Base-by-base conservation (phyloP, 257 asterid genomes). In the Gynochthodes officinalis region DNA sequence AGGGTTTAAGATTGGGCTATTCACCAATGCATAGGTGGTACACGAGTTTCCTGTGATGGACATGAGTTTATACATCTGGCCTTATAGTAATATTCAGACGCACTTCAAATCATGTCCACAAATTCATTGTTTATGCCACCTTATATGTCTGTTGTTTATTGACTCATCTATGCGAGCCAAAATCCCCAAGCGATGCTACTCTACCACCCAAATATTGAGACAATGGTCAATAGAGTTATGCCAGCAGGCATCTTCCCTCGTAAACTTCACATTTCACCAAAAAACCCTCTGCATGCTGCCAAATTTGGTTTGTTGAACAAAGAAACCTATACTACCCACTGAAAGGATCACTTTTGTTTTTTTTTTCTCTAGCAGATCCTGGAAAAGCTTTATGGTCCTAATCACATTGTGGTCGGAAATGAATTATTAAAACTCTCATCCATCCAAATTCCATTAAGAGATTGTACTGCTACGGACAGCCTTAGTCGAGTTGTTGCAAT, bases 381-480 rank as follows among this genome's bases (percentile, higher is more conserved):
- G 81, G 93, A 87, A 77, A 84, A 73, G 70, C 88, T 94, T 25
- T 91, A 89, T 73, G 89, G 81, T 73, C 79, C 84, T 70, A 76
- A 82, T 80, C 99, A 94, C 87, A 85, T 94, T 21, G 96, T 67
- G 71, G 84, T 91, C 55, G 99, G 90, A 60, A 86, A 91, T 32
- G 99, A 94, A 81, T 71, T 94, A 87, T 77, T 89, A 19, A 94
- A 94, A 81, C 84, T 91, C 54, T 82, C 84, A 53, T 89, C 99
- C 43, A 79, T 93, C 72, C 95, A 80, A 87, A 74, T 76, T 30
- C 84, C 84, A n/a, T 54, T 78, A 70, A 85, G 89, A n/a, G 75
- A 69, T 28, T 23, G 70, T 65, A 65, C 75, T 63, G 81, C 86
- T 73, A 71, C 79, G 0, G 84, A 73, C 53, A 73, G 63, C 85